Base-by-base conservation (phyloP, 2,329 filamentous ascomycete species). In the Trichothecium roseum region DNA sequence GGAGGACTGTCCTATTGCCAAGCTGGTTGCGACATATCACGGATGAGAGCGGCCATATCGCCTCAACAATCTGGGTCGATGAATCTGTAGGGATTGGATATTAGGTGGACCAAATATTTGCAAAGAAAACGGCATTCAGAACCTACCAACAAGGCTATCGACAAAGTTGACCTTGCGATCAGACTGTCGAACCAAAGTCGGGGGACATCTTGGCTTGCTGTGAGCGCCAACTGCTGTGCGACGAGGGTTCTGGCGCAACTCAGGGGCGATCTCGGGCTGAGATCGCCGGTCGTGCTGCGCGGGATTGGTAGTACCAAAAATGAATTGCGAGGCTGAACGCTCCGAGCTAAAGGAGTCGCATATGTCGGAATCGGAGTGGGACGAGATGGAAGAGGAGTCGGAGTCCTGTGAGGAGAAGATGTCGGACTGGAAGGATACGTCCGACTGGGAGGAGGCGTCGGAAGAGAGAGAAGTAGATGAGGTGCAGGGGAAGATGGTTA, bases 81-180 rank as follows among this genome's bases (percentile, higher is more conserved):
- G 89, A 94, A 76, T 95, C 89, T 95, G 72, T 37, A 43, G n/a
- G 41, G 33, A 32, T 34, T 29, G 18, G 50, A 46, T 43, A 55
- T 59, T 62, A 52, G 60, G 56, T 42, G 50, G 33, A 12, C 29
- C 15, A 20, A 39, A 34, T 41, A 41, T 29, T n/a, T 27, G 28
- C 15, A 18, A 17, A n/a, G 28, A 35, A 30, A 35, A 40, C 38
- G 45, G 45, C 44, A 47, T 45, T 43, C 42, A 54, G 49, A 57
- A 70, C 89, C 85, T 86, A 95, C 89, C 89, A 68, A 95, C 88
- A 59, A 95, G 84, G 60, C 81, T 91, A 62, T 95, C 88, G 62
- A 96, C 89, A 55, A 96, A 95, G 62, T 83, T 88, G 55, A 85
- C 75, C 69, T 94, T 94, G 55, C 88, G 84, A 63, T 95, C 87